phyloP scores from a whole-genome alignment of 1,284 basidiomycete genomes.

The Clitocybe nebularis region DNA sequence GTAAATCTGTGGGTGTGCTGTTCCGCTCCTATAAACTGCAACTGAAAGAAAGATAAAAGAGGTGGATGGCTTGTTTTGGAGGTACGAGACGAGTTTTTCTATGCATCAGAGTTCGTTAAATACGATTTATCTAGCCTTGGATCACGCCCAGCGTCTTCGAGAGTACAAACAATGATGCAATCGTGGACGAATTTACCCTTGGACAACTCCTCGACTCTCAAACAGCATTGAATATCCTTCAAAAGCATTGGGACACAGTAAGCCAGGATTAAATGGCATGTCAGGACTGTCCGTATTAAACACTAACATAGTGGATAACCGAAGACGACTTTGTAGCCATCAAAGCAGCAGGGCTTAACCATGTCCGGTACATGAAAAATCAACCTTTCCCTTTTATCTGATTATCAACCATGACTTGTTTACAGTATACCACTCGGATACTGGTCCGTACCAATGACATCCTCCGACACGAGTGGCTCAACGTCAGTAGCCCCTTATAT shows the following conservation, averaged over 20 bases:
- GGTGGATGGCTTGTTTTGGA: constrained; percentile 68
- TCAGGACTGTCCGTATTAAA: neutral
- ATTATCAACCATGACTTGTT: neutral
- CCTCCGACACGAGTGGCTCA: constrained; percentile 45
- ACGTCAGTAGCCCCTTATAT: constrained; percentile 55
- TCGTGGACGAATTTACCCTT: constrained; percentile 71
- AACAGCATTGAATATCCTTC: constrained; percentile 44
- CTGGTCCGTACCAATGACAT: constrained; percentile 68
- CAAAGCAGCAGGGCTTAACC: constrained; percentile 68
- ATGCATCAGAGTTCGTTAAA: neutral
- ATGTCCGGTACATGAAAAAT: constrained; percentile 53
- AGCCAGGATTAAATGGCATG: constrained; percentile 9
- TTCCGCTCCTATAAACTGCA: constrained; percentile 6
- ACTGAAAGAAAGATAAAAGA: constrained; percentile 25
- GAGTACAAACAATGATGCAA: constrained; percentile 52
- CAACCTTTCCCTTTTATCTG: neutral
- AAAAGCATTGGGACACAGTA: constrained; percentile 62
- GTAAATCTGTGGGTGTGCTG: constrained; percentile 53
- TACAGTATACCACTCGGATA: constrained; percentile 68
- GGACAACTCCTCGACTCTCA: constrained; percentile 50
- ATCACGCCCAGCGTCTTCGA: constrained; percentile 72
- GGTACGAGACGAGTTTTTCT: too few relatives aligned
- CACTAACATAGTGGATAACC: constrained; percentile 52
- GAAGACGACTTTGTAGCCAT: constrained; percentile 68
- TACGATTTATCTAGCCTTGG: constrained; percentile 49